Base-by-base conservation (phyloP, 176 grass and related monocot species). In the Avena insularis region DNA sequence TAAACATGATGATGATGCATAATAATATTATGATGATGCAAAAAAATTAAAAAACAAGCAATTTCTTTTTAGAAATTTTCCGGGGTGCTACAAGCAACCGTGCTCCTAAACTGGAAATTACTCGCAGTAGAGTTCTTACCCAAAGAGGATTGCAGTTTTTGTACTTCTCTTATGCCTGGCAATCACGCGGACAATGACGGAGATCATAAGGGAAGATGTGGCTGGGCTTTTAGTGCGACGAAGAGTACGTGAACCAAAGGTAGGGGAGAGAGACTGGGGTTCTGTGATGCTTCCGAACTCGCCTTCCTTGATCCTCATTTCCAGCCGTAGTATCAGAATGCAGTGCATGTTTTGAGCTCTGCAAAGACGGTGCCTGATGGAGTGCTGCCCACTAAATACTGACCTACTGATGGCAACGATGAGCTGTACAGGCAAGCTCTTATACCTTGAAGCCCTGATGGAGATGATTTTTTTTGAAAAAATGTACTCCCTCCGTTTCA, bases 331-430 rank as follows among this genome's bases (percentile, higher is more conserved):
- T 87, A 98, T 57, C 77, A 75, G 49, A 94, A 95, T 83, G 96
- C 96, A 29, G 49, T 53, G 0, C 60, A 84, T 72, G 93, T 95
- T 45, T 92, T 98, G 79, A 90, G 55, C 50, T 92, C 93, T 60
- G 79, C 46, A 62, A 90, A 98, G 66, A 88, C 65, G 1, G 55
- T 49, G 4, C 79, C 68, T 78, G 79, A 45, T 12, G 29, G 88
- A 56, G 80, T 49, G 35, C 73, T 89, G 47, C 79, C 86, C 6
- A 55, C 83, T 1, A 95, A 87, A 40, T 89, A 94, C 69, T 87
- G 90, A 60, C 93, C 96, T 72, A 90, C 93, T 72, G 96, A 98
- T 66, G 96, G 93, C 36, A 98, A 98, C 65, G 92, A 88, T 67
- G 50, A 66, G 53, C 55, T 98, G 66, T 98, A 98, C 71, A 95